Evolutionary conservation across 768 basidiomycete species (phyloP).

Genomic region (Auricularia auricula-judae): DNA sequence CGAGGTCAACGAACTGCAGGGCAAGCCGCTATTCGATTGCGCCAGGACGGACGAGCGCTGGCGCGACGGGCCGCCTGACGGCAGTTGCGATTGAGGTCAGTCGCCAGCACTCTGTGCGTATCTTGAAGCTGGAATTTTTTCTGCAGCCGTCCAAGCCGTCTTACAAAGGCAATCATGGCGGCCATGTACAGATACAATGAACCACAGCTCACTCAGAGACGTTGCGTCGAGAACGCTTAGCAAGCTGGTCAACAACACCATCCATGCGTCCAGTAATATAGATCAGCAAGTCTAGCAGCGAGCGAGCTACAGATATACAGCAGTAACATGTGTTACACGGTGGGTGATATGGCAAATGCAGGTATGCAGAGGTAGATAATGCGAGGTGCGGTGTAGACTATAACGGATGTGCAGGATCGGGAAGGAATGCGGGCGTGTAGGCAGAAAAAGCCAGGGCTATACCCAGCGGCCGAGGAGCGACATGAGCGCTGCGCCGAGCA

Average conservation of each 20-base stretch:
- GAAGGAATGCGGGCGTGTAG: not conserved
- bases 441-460: constrained; percentile 20
- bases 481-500: constrained; percentile 77
- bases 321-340: not conserved
- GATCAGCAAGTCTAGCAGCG: not conserved
- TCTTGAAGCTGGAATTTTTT: no score
- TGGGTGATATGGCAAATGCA: not conserved
- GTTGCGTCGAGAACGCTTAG: no score
- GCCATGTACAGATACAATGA: no score
- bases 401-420: not conserved
- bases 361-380: not conserved
- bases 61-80: constrained; percentile 83
- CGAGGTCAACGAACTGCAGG: constrained; percentile 77
- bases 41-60: constrained; percentile 75
- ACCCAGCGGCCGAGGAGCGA: constrained; percentile 89
- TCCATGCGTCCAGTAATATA: not conserved
- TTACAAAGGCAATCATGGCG: no score
- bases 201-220: no score
- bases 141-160: no score
- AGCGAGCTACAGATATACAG: not conserved
- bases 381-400: not conserved
- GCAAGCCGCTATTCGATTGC: constrained; percentile 80
- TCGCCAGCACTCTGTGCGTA: no score
- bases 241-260: not conserved
- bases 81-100: constrained; percentile 61